These are phyloP conservation scores for Saccharomycopsis vini DNA, from an alignment of 805 yeast genomes.

Conservation along the genomic window DNA sequence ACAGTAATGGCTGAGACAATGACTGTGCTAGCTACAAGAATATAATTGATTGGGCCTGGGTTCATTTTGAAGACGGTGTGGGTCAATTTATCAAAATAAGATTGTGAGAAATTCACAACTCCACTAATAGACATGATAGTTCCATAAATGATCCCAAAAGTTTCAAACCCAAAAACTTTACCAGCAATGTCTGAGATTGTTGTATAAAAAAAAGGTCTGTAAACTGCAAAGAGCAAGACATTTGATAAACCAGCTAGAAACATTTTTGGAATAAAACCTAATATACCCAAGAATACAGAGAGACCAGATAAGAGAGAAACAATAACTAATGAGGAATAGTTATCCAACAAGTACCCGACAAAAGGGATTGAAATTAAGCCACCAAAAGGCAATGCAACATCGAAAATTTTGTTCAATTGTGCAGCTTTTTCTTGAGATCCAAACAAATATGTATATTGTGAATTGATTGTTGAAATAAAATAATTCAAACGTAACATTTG, in stretches of 20 bases:
- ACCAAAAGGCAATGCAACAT: slow-evolving; percentile 79
- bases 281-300: slow-evolving; percentile 58
- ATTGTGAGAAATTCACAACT: slow-evolving; percentile 64
- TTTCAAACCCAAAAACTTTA: slow-evolving; percentile 86
- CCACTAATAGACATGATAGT: slow-evolving; percentile 78
- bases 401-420: slow-evolving; percentile 64
- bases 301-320: slow-evolving; percentile 41
- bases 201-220: slow-evolving; percentile 89
- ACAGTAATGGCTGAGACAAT: slow-evolving; percentile 21
- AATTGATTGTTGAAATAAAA: slow-evolving; percentile 79
- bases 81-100: slow-evolving; percentile 58
- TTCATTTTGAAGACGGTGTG: slow-evolving; percentile 61
- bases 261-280: slow-evolving; percentile 49
- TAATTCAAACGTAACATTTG: slow-evolving; percentile 90
- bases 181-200: slow-evolving; percentile 86
- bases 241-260: slow-evolving; percentile 51
- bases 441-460: slow-evolving; percentile 73
- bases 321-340: slow-evolving; percentile 51
- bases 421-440: slow-evolving; percentile 45
- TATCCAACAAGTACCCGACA: slow-evolving; percentile 73
- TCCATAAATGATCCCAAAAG: slow-evolving; percentile 90
- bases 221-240: slow-evolving; percentile 61
- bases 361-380: slow-evolving; percentile 83
- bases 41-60: slow-evolving; percentile 69
- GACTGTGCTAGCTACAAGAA: slow-evolving; percentile 46